These are phyloP conservation scores for Kwoniella heveanensis DNA, from an alignment of 768 basidiomycete species.

Conservation along the genomic window DNA sequence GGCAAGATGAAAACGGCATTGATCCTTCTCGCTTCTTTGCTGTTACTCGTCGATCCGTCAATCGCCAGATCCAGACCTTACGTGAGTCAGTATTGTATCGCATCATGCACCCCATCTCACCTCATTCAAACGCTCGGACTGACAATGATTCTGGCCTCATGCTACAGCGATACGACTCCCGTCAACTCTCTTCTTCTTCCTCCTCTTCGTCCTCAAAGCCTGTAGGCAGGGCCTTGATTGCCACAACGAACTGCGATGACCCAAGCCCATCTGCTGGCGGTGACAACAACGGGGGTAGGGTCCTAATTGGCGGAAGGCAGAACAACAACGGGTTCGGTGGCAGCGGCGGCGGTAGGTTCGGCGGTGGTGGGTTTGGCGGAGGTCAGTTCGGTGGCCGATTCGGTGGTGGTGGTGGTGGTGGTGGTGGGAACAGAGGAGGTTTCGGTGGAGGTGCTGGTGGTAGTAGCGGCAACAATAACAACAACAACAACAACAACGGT, in stretches of 20 bases:
- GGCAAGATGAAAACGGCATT: constrained; percentile 13
- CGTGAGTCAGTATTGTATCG: constrained; percentile 4
- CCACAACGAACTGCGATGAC: background rate
- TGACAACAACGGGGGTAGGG: background rate
- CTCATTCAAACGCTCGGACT: too few relatives aligned
- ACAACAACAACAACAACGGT: background rate
- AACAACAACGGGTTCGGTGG: constrained; percentile 10
- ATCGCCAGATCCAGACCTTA: constrained; percentile 7
- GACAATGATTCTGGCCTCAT: too few relatives aligned
- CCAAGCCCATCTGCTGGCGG: background rate
- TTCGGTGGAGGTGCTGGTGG: constrained; percentile 11
- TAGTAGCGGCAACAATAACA: constrained; percentile 8
- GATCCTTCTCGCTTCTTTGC: constrained; percentile 8
- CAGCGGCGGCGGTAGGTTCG: constrained; percentile 3
- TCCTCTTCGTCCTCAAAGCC: background rate
- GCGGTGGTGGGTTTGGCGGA: constrained; percentile 3
- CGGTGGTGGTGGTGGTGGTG: constrained; percentile 27
- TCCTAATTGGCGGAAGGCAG: constrained; percentile 12
- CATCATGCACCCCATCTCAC: background rate
- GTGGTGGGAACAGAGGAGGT: constrained; percentile 13
- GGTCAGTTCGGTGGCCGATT: constrained; percentile 6
- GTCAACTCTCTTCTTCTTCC: background rate
- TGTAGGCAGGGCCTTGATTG: background rate
- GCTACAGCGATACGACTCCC: background rate
- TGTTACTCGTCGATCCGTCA: constrained; percentile 1